Evolutionary conservation across 345 rosid genomes (phyloP), one percentile per base, ranked within the genome.

Genomic region (Gossypium ekmanianum): DNA sequence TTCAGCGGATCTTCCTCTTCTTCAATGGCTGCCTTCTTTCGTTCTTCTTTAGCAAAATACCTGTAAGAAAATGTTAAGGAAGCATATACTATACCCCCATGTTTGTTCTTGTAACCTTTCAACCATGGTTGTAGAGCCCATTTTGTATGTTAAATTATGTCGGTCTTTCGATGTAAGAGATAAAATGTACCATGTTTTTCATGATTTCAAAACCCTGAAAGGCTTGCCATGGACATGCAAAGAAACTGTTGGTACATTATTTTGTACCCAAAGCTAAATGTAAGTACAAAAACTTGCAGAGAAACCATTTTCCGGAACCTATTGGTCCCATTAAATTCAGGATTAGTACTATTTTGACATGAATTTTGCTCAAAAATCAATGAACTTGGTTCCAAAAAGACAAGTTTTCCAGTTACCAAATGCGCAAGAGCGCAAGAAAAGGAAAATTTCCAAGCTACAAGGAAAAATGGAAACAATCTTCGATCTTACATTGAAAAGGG

Each of bases 11-110:
- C 62, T 22, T 57, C 62, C 62, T 10, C 34, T 57, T 13, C 62
- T 22, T 57, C 27, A 11, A 57, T 57, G 62, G 29, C 24, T 57
- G 29, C 34, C 7, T 20, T 57, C 29, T 57, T 57, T 57, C 10
- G 62, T 20, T 57, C 13, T 57, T 57, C 29, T 54, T n/a, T 54
- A 11, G 62, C 34, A 57, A 57, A 34, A 57, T 57, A 57, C 27
- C 62, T 57, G 34, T 57, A 57, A 57, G 62, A 57, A 57, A 57
- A 57, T 57, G 62, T 20, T 11, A 57, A 57, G 34, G 62, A 57
- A 57, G 62, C 22, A 22, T 11, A 57, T 57, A 22, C 1, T 22
- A 57, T 27, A 57, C 10, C 62, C 62, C 24, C 13, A 11, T 22
- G 62, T 22, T 57, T 57, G 62, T 57, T 57, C 16, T 57, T 10